phyloP scores from a whole-genome alignment of 805 yeast species.

The Spathaspora hagerdaliae region DNA sequence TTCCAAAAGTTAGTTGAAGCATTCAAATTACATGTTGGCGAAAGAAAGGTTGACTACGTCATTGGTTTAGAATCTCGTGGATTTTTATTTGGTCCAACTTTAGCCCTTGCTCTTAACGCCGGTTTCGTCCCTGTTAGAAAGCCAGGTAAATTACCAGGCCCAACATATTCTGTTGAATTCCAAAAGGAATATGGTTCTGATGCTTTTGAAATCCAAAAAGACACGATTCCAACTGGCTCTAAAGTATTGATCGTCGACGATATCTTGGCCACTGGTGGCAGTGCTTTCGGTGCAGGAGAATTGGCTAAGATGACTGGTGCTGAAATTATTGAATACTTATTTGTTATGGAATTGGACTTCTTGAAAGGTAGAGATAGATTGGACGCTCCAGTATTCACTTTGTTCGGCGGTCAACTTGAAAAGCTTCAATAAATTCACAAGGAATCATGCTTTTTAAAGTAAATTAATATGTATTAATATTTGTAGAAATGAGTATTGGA shows the following conservation, averaged over 20 bases:
- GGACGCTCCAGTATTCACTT: conserved; percentile 82
- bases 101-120: conserved; percentile 83
- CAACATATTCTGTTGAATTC: conserved; percentile 65
- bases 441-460: too few species aligned
- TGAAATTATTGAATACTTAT: conserved; percentile 72
- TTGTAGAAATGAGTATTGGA: not conserved
- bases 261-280: conserved; percentile 97
- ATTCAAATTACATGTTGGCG: conserved; percentile 68
- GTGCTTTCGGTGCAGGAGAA: conserved; percentile 91
- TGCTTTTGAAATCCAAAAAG: conserved; percentile 82
- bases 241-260: conserved; percentile 90
- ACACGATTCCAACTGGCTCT: conserved; percentile 73
- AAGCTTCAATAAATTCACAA: conserved; percentile 6
- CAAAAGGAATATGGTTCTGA: conserved; percentile 92
- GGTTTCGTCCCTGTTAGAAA: conserved; percentile 96
- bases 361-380: conserved; percentile 89
- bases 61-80: conserved; percentile 98
- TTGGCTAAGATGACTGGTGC: conserved; percentile 65
- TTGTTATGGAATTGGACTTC: conserved; percentile 93
- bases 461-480: not conserved
- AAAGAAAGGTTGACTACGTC: conserved; percentile 72
- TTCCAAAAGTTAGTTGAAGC: conserved; percentile 82
- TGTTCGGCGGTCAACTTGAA: conserved; percentile 78
- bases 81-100: conserved; percentile 91
- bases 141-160: conserved; percentile 93